Evolutionary conservation across 805 yeast species (phyloP).

Genomic region (Candida easanensis): DNA sequence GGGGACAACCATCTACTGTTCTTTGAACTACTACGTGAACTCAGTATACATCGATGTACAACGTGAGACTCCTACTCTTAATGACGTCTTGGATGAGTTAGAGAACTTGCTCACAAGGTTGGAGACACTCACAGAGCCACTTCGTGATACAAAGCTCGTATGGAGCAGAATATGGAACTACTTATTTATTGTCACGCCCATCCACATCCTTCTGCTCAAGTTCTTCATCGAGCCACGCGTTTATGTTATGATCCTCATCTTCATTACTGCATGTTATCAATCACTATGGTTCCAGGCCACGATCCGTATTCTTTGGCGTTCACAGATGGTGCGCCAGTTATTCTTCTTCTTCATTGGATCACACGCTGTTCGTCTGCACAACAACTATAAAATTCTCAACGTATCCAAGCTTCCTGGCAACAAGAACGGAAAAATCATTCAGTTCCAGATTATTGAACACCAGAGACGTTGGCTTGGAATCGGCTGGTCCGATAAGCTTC

Average conservation of each 20-base stretch:
- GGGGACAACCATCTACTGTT: conserved; percentile 34
- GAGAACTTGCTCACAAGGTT: conserved; percentile 42
- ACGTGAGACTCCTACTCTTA: conserved; percentile 46
- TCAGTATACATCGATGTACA: conserved; percentile 40
- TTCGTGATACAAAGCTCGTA: conserved; percentile 26
- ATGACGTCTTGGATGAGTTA: conserved; percentile 42
- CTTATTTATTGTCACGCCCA: conserved; percentile 37
- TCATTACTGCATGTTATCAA: conserved; percentile 39
- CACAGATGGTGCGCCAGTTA: conserved; percentile 37
- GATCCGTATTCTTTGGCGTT: conserved; percentile 45
- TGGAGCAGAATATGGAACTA: conserved; percentile 32
- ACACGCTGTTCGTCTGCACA: conserved; percentile 16
- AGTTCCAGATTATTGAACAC: conserved; percentile 52
- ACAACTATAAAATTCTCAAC: conserved; percentile 34
- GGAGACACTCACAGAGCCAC: conserved; percentile 30
- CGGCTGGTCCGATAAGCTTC: conserved; percentile 52
- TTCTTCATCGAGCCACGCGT: conserved; percentile 35
- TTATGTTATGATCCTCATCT: conserved; percentile 34
- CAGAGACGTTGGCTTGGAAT: conserved; percentile 62
- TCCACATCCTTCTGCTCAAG: conserved; percentile 34
- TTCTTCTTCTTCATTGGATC: conserved; percentile 40
- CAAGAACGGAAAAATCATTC: conserved; percentile 43
- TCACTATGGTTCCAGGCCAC: conserved; percentile 44
- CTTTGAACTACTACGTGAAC: conserved; percentile 41
- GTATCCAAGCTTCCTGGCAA: conserved; percentile 39